Evolutionary conservation across 352 stramenopile species (phyloP), one percentile per base, ranked within the genome.

Genomic region (Globisporangium sylvaticum): DNA sequence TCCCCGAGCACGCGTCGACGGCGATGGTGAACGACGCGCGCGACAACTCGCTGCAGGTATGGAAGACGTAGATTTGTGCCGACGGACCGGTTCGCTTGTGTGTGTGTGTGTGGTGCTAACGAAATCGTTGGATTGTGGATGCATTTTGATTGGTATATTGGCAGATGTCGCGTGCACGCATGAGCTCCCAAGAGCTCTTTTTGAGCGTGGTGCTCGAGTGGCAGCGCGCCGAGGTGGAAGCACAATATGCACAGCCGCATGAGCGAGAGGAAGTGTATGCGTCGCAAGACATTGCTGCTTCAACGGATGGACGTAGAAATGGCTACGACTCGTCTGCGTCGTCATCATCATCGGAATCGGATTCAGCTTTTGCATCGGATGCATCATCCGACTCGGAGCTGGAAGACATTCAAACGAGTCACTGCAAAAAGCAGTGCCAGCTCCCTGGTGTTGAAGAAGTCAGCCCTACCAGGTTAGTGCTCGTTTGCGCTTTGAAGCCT

Each of bases 191-290:
- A 46, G 83, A 92, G 65, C 79, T 94, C n/a, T 94, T 93, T 67
- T 69, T 94, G 42, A 91, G 82, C 66, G 86, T 92, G 54, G 83
- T 94, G 59, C 78, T 92, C 63, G 82, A 92, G 71, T 94, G 85
- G 83, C 83, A 94, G 66, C 70, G 73, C n/a, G 66, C 72, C 2
- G 59, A 63, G 25, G 52, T 65, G 56, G 50, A 46, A 39, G 70
- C 71, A 22, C 61, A 69, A 1, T 32, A 60, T 15, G 8, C 54
- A 60, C 54, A 60, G 29, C 54, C 54, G 29, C 54, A 60, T n/a
- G 29, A 29, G 6, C 54, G 29, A 60, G 29, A 46, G 54, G 29
- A 29, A 6, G 53, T 18, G 0, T 12, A 22, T 7, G 27, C 18
- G 2, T 39, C 25, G 58, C 50, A 27, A 10, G 39, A 4, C 56